Evolutionary conservation across 73 alveolate genomes (phyloP).

Genomic region (Effrenium voratum): DNA sequence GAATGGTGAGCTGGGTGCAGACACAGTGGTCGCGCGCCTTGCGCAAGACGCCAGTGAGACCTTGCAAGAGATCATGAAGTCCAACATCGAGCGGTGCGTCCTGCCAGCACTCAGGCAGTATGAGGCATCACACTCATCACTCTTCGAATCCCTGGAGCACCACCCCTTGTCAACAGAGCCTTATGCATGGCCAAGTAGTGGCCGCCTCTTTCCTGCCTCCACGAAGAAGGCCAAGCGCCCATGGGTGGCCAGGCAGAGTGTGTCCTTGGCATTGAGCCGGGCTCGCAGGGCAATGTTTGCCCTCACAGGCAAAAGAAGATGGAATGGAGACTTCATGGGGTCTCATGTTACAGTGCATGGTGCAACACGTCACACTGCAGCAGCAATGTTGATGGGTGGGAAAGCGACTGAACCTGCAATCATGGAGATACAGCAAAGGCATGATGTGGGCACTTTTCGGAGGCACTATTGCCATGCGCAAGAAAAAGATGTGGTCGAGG

Average conservation of each 20-base stretch:
- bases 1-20: neutral
- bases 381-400: neutral
- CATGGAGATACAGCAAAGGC: conserved; percentile 37
- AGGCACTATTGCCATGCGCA: conserved; percentile 40
- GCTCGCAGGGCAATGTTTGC: neutral
- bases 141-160: neutral
- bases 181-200: neutral
- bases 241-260: conserved; percentile 40
- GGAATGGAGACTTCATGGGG: neutral
- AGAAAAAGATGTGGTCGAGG: neutral
- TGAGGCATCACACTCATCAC: neutral
- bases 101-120: neutral
- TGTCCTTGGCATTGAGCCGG: neutral
- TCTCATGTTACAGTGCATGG: conserved; percentile 56
- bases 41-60: neutral
- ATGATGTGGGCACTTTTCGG: conserved; percentile 13
- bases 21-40: conserved; percentile 7
- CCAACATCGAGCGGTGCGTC: neutral
- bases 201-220: conserved; percentile 5
- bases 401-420: neutral
- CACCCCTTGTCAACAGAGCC: neutral
- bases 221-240: neutral
- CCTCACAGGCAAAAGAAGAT: conserved; percentile 23
- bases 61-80: neutral
- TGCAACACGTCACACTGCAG: conserved; percentile 36